Evolutionary conservation across 441 rosid species (phyloP).

Genomic region (Metrosideros polymorpha): DNA sequence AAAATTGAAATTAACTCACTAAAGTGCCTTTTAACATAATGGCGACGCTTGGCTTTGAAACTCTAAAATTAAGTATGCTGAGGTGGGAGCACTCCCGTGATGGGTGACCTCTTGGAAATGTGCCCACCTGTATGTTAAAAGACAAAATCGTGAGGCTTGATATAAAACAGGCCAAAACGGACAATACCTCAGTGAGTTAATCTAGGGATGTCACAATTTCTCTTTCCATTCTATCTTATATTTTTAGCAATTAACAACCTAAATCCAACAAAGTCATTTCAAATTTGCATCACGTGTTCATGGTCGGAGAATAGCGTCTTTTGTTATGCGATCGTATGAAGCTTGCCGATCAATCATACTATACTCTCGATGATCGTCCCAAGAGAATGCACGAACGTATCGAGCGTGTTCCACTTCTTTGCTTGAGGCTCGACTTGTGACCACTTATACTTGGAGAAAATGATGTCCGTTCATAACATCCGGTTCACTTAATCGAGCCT

Average conservation of each 20-base stretch:
- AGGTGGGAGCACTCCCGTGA: too few species aligned
- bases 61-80: too few species aligned
- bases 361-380: neutral
- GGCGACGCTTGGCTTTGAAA: too few species aligned
- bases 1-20: too few species aligned
- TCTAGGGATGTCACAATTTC: too few species aligned
- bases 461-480: rapidly evolving
- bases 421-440: neutral
- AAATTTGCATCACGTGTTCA: neutral
- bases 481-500: neutral
- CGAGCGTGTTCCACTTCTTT: neutral
- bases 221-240: neutral
- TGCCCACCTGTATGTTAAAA: too few species aligned
- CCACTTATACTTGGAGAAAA: too few species aligned
- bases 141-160: too few species aligned
- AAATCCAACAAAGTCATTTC: neutral
- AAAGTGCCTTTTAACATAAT: too few species aligned
- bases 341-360: rapidly evolving
- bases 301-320: neutral
- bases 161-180: too few species aligned
- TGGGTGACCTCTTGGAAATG: too few species aligned
- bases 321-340: neutral
- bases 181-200: too few species aligned
- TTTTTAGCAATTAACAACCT: neutral
- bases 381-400: neutral